Evolutionary conservation across 139 green algal species (phyloP), one percentile per base, ranked within the genome.

Genomic region (Microglena sp.): DNA sequence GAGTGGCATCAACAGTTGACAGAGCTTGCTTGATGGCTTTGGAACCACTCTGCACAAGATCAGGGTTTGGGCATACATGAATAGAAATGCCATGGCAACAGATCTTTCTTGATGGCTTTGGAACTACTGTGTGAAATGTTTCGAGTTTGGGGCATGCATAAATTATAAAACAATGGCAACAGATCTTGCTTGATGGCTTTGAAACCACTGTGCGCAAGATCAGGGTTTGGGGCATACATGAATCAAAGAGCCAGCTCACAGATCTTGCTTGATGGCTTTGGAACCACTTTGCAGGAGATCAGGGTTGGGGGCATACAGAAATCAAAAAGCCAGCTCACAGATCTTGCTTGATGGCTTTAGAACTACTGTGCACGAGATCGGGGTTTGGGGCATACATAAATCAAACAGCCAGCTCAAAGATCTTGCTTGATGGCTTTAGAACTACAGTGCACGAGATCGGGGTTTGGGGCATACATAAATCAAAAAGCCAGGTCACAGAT

Each of bases 21-120:
- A 88, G 62, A 1, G 78, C 78, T 32, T 77, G 36, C 0, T 45
- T 35, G 5, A 77, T 65, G 5, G 62, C 70, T 32, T 74, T n/a
- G n/a, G n/a, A n/a, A n/a, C n/a, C n/a, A n/a, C n/a, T 31, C 26
- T 62, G 57, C 0, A 72, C 8, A 0, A 60, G 70, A 60, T 74
- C 35, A 4, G 29, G 4, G 4, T 62, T 56, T 32, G 4, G 58
- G 27, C 36, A 45, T 1, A 29, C 29, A 35, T 40, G 58, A 32
- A 5, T 53, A 26, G 2, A 45, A 15, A 28, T 24, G 63, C 50
- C 18, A 4, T 1, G 21, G 32, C 30, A 45, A 35, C 34, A 70
- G n/a, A 22, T 33, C 31, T 29, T 24, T 40, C 4, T 24, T 26
- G 4, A 68, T 26, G 72, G 46, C 34, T 28, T 60, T 68, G 56